phyloP scores from a whole-genome alignment of 2,329 filamentous ascomycete genomes.

The Blastomyces gilchristii region DNA sequence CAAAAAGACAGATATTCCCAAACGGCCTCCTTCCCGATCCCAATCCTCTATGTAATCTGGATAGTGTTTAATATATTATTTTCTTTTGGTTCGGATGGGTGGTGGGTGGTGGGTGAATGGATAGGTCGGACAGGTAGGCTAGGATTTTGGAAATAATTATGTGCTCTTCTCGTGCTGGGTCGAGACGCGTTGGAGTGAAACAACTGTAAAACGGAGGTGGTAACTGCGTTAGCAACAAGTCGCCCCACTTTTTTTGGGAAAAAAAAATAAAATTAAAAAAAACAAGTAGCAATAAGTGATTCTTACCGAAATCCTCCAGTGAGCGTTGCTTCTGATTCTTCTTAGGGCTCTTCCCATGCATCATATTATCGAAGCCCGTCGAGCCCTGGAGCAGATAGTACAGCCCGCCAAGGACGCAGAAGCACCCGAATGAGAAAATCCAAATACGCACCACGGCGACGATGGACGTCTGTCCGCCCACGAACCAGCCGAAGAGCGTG shows the following conservation, averaged over 20 bases:
- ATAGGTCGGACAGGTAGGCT: too few relatives aligned
- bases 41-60: background rate
- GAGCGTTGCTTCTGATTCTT: slow-evolving; percentile 73
- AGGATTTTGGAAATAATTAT: slow-evolving; percentile 35
- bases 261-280: background rate
- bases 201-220: slow-evolving; percentile 46
- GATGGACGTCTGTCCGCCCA: slow-evolving; percentile 58
- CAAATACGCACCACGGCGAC: slow-evolving; percentile 80
- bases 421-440: slow-evolving; percentile 84
- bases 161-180: slow-evolving; percentile 84
- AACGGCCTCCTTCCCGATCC: background rate
- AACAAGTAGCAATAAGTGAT: slow-evolving; percentile 19
- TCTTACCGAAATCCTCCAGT: slow-evolving; percentile 78
- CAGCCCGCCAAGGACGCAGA: slow-evolving; percentile 67
- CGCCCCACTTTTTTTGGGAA: too few relatives aligned
- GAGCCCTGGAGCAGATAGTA: slow-evolving; percentile 78
- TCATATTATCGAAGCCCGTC: slow-evolving; percentile 76
- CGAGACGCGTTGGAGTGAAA: slow-evolving; percentile 80
- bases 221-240: background rate
- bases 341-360: slow-evolving; percentile 81
- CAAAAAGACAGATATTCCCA: background rate
- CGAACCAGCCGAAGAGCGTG: slow-evolving; percentile 76
- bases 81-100: background rate
- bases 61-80: background rate
- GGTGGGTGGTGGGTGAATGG: background rate